Evolutionary conservation across 495 filamentous ascomycete genomes (phyloP), one percentile per base, ranked within the genome.

Genomic region (Penicillium arizonense): DNA sequence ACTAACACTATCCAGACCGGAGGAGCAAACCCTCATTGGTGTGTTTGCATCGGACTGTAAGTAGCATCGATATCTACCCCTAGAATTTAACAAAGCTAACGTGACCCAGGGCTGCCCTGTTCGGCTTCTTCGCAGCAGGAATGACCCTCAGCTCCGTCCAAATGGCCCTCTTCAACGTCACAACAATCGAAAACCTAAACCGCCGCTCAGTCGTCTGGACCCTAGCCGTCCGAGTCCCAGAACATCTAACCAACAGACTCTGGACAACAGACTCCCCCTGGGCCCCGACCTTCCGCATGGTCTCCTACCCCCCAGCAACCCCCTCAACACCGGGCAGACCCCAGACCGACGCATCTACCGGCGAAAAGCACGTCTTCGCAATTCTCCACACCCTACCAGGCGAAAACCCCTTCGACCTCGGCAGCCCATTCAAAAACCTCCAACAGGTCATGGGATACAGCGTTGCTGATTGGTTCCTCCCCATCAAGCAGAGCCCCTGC

Each of bases 391-490:
- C 87, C 9, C 72, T 79, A 11, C 81, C 79, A 4, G 89, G 90
- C 16, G 85, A 90, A 40, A 93, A 94, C 55, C 89, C 89, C 1
- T 96, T 87, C 80, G 82, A 88, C 56, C 69, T 92, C 7, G 87
- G 85, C 20, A 73, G 62, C 28, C 48, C 64, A 0, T 76, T 80
- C 50, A 71, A 78, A 33, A 96, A 96, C 63, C 86, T 88, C 57
- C 79, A 84, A 55, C 80, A 85, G 33, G 78, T 95, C 9, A 86
- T 96, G 81, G 90, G 90, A 6, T 74, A 79, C 37, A 81, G 69
- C n/a, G 49, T 82, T 9, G 53, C 79, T 38, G 89, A 94, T 55
- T 93, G 87, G 87, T 64, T 93, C 30, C 69, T 95, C 12, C 88
- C 89, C 5, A 60, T 92, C 40, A 82, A 77, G 47, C 70, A 73